Evolutionary conservation across 306 rosid species (phyloP), one percentile per base, ranked within the genome.

Genomic region (Sophora flavescens): DNA sequence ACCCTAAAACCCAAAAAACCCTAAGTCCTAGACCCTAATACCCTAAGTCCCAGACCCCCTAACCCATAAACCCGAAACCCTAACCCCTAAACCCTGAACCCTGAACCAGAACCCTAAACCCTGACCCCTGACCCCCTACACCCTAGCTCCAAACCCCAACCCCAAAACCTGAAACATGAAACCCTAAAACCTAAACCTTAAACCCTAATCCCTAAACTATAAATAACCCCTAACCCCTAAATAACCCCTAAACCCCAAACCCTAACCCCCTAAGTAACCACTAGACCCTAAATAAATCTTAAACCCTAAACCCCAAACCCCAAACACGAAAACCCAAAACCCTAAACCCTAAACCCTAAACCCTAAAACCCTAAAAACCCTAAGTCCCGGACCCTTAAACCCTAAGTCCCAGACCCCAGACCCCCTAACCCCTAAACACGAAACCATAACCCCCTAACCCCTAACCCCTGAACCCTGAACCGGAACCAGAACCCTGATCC

Each of bases 31-130:
- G n/a, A n/a, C n/a, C n/a, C n/a, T n/a, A n/a, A n/a, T n/a, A n/a
- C n/a, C n/a, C n/a, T n/a, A n/a, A n/a, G n/a, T n/a, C n/a, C n/a
- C n/a, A n/a, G n/a, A n/a, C n/a, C n/a, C n/a, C n/a, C n/a, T n/a
- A n/a, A n/a, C n/a, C n/a, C n/a, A n/a, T n/a, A n/a, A n/a, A n/a
- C n/a, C n/a, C n/a, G n/a, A n/a, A n/a, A n/a, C n/a, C n/a, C n/a
- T n/a, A n/a, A n/a, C n/a, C 48, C 44, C 70, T 60, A 74, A 74
- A 61, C 70, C 70, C 70, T 15, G 61, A 62, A 74, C 79, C 70
- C 70, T 60, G 45, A 74, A 47, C 71, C 80, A 52, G 16, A 72
- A 32, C 70, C 61, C 48, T 48, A 70, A 52, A 51, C 77, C 77
- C 53, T 16, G 53, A 56, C 41, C 60, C 36, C 36, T 4, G 4